Percentiles rank a stretch among this genome's conserved stretches.
Evolutionary conservation across 73 alveolate genomes (phyloP).

Genomic region (Diophrys sp.): DNA sequence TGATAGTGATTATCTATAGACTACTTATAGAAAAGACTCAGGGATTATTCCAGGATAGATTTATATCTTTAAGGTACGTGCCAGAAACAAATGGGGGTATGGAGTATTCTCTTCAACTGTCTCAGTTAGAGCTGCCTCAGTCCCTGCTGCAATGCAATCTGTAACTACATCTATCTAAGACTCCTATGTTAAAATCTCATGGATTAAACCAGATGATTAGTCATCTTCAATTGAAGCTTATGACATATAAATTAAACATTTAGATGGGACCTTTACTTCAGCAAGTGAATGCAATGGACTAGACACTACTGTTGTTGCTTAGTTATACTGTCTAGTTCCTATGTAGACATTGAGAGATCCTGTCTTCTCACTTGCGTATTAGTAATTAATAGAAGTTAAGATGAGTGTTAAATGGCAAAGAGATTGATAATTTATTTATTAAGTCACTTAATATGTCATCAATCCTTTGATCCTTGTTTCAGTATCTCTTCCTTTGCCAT

Average conservation of each 20-base stretch:
- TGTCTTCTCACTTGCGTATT: background rate
- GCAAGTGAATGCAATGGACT: background rate
- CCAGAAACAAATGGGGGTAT: constrained; percentile 42
- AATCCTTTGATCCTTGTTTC: background rate
- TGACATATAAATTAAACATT: background rate
- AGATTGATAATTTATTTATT: too few relatives aligned
- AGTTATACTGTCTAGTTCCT: background rate
- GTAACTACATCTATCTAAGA: constrained; percentile 15
- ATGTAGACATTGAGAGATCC: background rate
- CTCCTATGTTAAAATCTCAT: background rate
- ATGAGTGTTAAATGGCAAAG: constrained; percentile 33
- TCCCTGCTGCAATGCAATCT: constrained; percentile 23
- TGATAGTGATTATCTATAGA: background rate
- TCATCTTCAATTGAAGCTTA: background rate
- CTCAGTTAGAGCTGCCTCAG: constrained; percentile 32
- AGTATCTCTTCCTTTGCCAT: background rate
- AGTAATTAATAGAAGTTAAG: constrained; percentile 17
- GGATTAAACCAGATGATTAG: constrained; percentile 5
- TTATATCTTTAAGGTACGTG: constrained; percentile 43
- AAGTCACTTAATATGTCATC: background rate
- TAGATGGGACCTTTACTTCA: background rate
- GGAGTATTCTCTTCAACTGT: constrained; percentile 27
- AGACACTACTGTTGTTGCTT: background rate
- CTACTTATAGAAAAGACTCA: background rate
- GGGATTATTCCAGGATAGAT: constrained; percentile 32